Evolutionary conservation across 2,329 filamentous ascomycete genomes (phyloP).

Genomic region (Canariomyces notabilis): DNA sequence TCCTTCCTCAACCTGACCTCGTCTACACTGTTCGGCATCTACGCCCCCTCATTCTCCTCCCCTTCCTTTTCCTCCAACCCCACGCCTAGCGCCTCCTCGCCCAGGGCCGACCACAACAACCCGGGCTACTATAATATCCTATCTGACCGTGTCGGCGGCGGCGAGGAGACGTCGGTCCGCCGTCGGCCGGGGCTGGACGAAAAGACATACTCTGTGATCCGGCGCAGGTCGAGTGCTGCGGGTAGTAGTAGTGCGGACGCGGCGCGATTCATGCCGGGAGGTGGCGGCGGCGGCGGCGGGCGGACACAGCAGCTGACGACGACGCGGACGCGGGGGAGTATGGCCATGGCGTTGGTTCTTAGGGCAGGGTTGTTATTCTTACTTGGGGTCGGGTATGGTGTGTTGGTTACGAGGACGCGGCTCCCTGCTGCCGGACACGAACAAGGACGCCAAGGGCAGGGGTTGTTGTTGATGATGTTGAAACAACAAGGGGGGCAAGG

Average conservation of each 20-base stretch:
- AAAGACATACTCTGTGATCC: conserved; percentile 41
- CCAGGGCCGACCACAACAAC: conserved; percentile 3
- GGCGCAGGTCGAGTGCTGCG: conserved; percentile 33
- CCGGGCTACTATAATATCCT: too few relatives aligned
- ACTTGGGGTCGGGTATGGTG: conserved; percentile 77
- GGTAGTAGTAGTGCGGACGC: too few relatives aligned
- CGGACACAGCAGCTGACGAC: too few relatives aligned
- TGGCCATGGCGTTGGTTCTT: conserved; percentile 47
- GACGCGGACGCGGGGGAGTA: conserved; percentile 27
- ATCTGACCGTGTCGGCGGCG: background rate
- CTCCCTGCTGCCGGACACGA: too few relatives aligned
- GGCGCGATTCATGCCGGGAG: too few relatives aligned
- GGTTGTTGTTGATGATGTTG: too few relatives aligned
- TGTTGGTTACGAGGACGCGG: conserved; percentile 73
- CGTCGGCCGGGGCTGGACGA: conserved; percentile 41
- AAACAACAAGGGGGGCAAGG: too few relatives aligned
- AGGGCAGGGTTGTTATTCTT: conserved; percentile 65
- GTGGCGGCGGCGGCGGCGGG: conserved; percentile 26
- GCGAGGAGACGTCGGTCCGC: conserved; percentile 56
- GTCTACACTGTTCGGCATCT: conserved; percentile 88
- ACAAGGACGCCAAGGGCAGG: too few relatives aligned
- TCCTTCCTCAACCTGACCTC: conserved; percentile 83
- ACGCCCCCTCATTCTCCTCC: too few relatives aligned
- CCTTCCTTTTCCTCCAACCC: too few relatives aligned
- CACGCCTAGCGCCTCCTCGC: too few relatives aligned